Evolutionary conservation across 768 basidiomycete genomes (phyloP).

Genomic region (Agaricus sinodeliciosus): DNA sequence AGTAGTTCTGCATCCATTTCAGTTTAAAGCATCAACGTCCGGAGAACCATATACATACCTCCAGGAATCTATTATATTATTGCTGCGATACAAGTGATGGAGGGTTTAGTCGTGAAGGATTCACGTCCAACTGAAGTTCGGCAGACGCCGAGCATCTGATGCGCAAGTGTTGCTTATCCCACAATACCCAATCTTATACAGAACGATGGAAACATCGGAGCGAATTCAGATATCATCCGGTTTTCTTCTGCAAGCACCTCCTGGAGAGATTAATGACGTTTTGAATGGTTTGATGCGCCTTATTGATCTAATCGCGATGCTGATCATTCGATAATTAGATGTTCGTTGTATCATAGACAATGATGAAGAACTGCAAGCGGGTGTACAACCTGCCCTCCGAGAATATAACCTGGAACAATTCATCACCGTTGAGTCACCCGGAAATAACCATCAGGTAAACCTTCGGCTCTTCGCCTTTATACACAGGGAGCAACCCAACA

Average conservation of each 20-base stretch:
- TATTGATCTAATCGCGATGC: not conserved
- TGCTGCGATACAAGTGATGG: not conserved
- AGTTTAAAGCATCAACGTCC: slow-evolving; percentile 14
- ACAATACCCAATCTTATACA: too few relatives aligned
- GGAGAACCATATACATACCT: not conserved
- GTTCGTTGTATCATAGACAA: slow-evolving; percentile 85
- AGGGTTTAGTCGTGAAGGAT: not conserved
- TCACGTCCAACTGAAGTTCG: not conserved
- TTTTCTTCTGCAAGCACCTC: slow-evolving; percentile 86
- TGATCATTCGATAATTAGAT: slow-evolving; percentile 42
- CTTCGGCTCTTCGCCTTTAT: slow-evolving; percentile 15
- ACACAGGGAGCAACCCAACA: slow-evolving; percentile 13
- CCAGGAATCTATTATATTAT: not conserved
- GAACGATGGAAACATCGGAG: slow-evolving; percentile 51
- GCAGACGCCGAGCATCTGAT: slow-evolving; percentile 4
- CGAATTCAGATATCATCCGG: slow-evolving; percentile 67
- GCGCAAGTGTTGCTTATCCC: not conserved
- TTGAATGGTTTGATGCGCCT: slow-evolving; percentile 59
- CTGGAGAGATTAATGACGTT: slow-evolving; percentile 96
- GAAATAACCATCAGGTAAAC: slow-evolving; percentile 63
- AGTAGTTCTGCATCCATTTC: slow-evolving; percentile 7
- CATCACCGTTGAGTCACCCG: slow-evolving; percentile 80
- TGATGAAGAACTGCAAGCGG: slow-evolving; percentile 75
- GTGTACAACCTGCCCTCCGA: slow-evolving; percentile 69
- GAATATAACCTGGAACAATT: slow-evolving; percentile 89